Conservation (phyloP, 805 yeast species). For the Suhomyces sp. region DNA sequence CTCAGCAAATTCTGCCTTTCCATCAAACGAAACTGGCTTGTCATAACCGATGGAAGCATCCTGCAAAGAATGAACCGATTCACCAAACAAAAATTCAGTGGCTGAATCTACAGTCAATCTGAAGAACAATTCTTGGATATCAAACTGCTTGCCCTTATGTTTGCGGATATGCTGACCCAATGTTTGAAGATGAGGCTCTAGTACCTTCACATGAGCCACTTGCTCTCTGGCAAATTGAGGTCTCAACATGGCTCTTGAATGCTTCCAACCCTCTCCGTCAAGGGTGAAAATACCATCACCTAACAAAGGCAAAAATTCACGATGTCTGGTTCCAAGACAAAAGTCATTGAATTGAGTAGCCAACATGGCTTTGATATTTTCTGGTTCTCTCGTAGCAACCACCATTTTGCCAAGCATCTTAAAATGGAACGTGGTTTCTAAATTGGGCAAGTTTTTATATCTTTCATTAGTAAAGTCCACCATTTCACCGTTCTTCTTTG, state of each 20-base stretch:
- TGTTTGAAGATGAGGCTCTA: conserved; percentile 40
- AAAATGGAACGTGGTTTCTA: conserved; percentile 11
- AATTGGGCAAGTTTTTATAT: conserved; percentile 11
- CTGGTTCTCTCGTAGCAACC: conserved; percentile 35
- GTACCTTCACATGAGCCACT: conserved; percentile 35
- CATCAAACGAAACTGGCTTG: conserved; percentile 20
- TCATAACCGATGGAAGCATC: conserved; percentile 14
- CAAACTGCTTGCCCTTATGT: conserved; percentile 27
- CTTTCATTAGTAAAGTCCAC: conserved; percentile 16
- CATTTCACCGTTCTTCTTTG: conserved; percentile 17
- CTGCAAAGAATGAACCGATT: conserved; percentile 29
- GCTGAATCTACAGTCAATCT: conserved; percentile 40
- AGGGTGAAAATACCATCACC: conserved; percentile 45
- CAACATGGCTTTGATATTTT: conserved; percentile 40
- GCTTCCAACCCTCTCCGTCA: conserved; percentile 44
- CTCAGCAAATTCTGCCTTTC: conserved; percentile 31
- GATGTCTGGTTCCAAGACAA: conserved; percentile 37
- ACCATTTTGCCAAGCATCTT: conserved; percentile 16
- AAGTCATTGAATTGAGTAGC: conserved; percentile 43
- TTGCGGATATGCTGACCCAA: conserved; percentile 29
- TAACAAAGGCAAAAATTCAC: conserved; percentile 34
- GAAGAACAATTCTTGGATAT: conserved; percentile 38
- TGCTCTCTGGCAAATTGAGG: conserved; percentile 46
- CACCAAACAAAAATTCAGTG: conserved; percentile 42
- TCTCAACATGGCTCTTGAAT: conserved; percentile 41